Conservation (phyloP, 768 basidiomycete genomes). For the Termitomyces sp. region DNA sequence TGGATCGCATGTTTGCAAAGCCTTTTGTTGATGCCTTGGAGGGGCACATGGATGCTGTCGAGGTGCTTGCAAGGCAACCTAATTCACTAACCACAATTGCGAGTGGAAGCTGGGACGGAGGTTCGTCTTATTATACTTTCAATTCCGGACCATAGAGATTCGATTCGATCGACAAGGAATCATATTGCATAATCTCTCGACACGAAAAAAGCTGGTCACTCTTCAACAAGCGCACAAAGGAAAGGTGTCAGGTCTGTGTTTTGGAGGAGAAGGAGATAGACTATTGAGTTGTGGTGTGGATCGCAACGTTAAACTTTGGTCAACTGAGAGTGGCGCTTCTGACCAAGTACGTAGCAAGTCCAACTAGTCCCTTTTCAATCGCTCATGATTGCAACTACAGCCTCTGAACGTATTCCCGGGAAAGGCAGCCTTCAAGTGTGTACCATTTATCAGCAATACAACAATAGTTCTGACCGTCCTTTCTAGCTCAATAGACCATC, state of each 20-base stretch:
- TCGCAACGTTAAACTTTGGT: conserved; percentile 80
- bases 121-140: conserved; percentile 37
- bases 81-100: conserved; percentile 74
- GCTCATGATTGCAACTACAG: conserved; percentile 20
- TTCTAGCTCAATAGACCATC: conserved; percentile 87
- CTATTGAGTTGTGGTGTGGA: conserved; percentile 82
- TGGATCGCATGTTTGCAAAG: conserved; percentile 97
- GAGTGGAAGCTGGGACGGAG: conserved; percentile 95
- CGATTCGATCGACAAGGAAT: conserved; percentile 47
- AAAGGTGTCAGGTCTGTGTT: conserved; percentile 79
- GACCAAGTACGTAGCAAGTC: conserved; percentile 27
- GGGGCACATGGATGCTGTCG: conserved; percentile 94
- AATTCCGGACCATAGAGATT: background rate
- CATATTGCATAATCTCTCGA: conserved; percentile 76
- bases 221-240: conserved; percentile 76
- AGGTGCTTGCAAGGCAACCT: conserved; percentile 69
- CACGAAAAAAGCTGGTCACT: conserved; percentile 45
- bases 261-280: conserved; percentile 54
- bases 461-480: conserved; percentile 7
- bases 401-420: conserved; percentile 78
- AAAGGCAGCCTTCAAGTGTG: conserved; percentile 89
- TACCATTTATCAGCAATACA: background rate
- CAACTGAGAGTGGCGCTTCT: conserved; percentile 27
- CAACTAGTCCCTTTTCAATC: background rate
- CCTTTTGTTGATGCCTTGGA: conserved; percentile 89